Conservation (phyloP, 2,329 filamentous ascomycete genomes). For the Apiospora arundinis region DNA sequence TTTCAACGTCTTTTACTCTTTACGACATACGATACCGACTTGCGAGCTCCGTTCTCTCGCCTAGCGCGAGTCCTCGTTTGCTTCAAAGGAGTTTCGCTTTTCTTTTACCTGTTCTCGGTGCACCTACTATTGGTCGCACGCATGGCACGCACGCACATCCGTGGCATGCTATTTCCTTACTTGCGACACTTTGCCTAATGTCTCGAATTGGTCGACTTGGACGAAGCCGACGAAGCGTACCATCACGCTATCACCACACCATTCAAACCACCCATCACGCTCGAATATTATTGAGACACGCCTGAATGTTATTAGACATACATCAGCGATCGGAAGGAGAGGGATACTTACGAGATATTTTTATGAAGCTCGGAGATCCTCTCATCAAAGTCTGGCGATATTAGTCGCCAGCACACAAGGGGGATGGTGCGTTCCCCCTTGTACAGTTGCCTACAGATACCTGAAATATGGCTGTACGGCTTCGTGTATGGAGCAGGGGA, state of each 20-base stretch:
- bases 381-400: not conserved
- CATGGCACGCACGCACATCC: not conserved
- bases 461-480: slow-evolving; percentile 25
- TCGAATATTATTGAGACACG: not conserved
- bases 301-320: slow-evolving; percentile 23
- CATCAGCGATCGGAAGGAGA: not conserved
- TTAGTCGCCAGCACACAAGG: slow-evolving; percentile 18
- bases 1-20: not conserved
- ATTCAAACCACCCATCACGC: not conserved
- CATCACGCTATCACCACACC: not conserved
- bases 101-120: not conserved
- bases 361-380: slow-evolving; percentile 28
- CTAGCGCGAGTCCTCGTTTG: not conserved
- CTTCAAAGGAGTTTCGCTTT: not conserved
- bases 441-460: not conserved
- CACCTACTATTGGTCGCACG: not conserved
- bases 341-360: slow-evolving; percentile 26
- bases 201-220: not conserved
- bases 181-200: slow-evolving; percentile 5
- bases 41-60: not conserved
- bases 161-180: not conserved
- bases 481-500: not conserved
- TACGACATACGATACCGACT: slow-evolving; percentile 7
- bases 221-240: not conserved
- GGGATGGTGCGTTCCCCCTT: not conserved